These are phyloP conservation scores for Brassica cretica DNA, from an alignment of 345 rosid species.

Conservation along the genomic window DNA sequence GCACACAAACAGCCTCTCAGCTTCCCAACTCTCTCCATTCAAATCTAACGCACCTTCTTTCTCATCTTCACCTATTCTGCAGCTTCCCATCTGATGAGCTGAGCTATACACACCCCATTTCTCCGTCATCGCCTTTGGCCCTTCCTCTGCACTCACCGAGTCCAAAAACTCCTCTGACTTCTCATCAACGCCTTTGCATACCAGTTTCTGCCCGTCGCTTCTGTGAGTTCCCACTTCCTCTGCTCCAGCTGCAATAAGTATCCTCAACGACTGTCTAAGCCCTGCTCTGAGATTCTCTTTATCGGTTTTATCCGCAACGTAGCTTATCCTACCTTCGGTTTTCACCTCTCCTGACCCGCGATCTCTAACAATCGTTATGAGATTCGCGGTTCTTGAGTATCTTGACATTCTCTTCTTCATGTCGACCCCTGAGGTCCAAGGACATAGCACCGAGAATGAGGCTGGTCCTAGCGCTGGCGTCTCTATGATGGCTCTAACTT, in stretches of 20 bases:
- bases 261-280: constrained; percentile 53
- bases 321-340: constrained; percentile 45
- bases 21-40: constrained; percentile 68
- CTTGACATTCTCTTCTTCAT: constrained; percentile 51
- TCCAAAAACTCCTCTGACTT: constrained; percentile 53
- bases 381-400: constrained; percentile 58
- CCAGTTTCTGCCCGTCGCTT: constrained; percentile 57
- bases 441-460: constrained; percentile 43
- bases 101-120: constrained; percentile 46
- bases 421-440: constrained; percentile 59
- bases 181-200: constrained; percentile 44
- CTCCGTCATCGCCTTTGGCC: constrained; percentile 40
- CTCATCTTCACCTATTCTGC: constrained; percentile 55
- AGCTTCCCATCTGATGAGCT: constrained; percentile 76
- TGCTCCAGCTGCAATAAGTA: constrained; percentile 64
- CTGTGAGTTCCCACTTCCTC: constrained; percentile 64
- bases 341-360: constrained; percentile 53
- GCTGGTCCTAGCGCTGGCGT: constrained; percentile 55
- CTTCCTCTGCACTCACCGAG: constrained; percentile 38
- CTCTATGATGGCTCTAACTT: constrained; percentile 57
- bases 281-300: constrained; percentile 52
- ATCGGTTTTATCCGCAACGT: constrained; percentile 37
- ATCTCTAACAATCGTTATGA: constrained; percentile 51
- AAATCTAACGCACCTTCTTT: constrained; percentile 55
- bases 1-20: constrained; percentile 53